Conservation (phyloP, 164 flowering plant species). For the grape (Vitis vinifera) region ASM3070453v1 NC_081812.1:14616501-14617000, state of each 20-base stretch:
- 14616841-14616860: neutral
- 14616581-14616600: conserved; percentile 45
- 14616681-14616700: conserved; percentile 64
- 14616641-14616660: conserved; percentile 26
- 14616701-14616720: conserved; percentile 43
- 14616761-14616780: neutral
- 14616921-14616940: conserved; percentile 33
- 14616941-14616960: conserved; percentile 17
- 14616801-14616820: neutral
- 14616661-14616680: conserved; percentile 50
- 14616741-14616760: neutral
- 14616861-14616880: neutral
- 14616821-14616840: neutral
- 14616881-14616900: neutral
- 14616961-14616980: neutral
- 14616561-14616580: conserved; percentile 72
- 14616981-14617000: conserved; percentile 26
- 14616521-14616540: conserved; percentile 68
- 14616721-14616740: conserved; percentile 39
- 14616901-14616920: neutral
- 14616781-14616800: neutral
- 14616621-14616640: conserved; percentile 4
- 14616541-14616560: conserved; percentile 72
- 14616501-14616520: conserved; percentile 70
- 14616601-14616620: neutral